These are phyloP conservation scores for Bryum argenteum DNA, from an alignment of 225 moss, liverwort and hornwort species.

Conservation along the genomic window DNA sequence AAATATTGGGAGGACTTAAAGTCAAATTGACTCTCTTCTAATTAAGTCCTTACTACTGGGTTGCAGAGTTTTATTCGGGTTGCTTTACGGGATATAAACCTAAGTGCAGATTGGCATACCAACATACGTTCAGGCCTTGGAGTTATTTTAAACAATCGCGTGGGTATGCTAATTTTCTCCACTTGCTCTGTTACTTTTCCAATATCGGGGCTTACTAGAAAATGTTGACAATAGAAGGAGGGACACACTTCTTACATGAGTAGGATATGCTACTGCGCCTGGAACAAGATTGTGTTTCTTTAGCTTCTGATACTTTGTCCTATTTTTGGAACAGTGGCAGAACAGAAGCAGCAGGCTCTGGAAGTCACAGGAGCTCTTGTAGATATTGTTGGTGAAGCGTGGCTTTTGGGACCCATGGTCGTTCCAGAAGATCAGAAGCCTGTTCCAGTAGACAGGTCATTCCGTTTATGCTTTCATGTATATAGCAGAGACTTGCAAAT, in stretches of 20 bases:
- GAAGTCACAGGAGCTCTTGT: slow-evolving; percentile 80
- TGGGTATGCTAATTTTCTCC: slow-evolving; percentile 62
- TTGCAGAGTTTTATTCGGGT: slow-evolving; percentile 61
- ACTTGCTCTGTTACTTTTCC: slow-evolving; percentile 15
- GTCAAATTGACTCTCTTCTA: not conserved
- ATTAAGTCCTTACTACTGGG: slow-evolving; percentile 26
- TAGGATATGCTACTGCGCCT: not conserved
- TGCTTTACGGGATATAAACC: slow-evolving; percentile 46
- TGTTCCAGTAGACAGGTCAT: slow-evolving; percentile 73
- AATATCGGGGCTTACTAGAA: slow-evolving; percentile 9
- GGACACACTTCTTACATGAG: not conserved
- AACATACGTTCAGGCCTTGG: slow-evolving; percentile 84
- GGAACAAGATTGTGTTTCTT: slow-evolving; percentile 10
- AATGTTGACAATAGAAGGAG: slow-evolving; percentile 1
- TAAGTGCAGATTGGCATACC: slow-evolving; percentile 63
- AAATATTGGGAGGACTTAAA: no score
- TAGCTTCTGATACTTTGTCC: slow-evolving; percentile 25
- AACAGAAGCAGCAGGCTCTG: slow-evolving; percentile 74
- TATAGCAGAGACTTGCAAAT: slow-evolving; percentile 8
- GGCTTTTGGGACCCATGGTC: slow-evolving; percentile 77
- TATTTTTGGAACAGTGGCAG: slow-evolving; percentile 54
- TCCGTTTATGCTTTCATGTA: slow-evolving; percentile 15
- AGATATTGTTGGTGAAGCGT: slow-evolving; percentile 73
- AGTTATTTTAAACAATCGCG: slow-evolving; percentile 83
- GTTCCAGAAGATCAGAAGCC: slow-evolving; percentile 67